These are phyloP conservation scores for Xerocomellus dryophilus DNA, from an alignment of 768 basidiomycete genomes.

Conservation along the genomic window DNA sequence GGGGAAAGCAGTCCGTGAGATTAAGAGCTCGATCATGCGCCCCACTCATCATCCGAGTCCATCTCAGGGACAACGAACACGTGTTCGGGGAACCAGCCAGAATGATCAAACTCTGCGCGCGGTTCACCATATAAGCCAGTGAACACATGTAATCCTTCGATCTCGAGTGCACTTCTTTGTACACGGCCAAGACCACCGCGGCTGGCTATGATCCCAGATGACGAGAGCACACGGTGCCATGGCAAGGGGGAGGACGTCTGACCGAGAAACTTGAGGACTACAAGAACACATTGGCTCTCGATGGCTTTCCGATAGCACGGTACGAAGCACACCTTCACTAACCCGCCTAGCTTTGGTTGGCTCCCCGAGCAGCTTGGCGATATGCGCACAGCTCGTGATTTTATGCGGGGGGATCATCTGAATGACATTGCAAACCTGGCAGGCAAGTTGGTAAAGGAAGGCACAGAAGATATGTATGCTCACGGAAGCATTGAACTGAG, in stretches of 20 bases:
- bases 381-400: slow-evolving; percentile 75
- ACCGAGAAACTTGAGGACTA: slow-evolving; percentile 71
- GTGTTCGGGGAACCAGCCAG: slow-evolving; percentile 62
- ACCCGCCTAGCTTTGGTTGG: slow-evolving; percentile 73
- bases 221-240: slow-evolving; percentile 73
- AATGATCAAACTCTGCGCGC: slow-evolving; percentile 51
- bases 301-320: neutral
- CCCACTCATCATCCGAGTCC: slow-evolving; percentile 22
- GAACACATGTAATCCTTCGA: slow-evolving; percentile 71
- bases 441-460: neutral
- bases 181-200: slow-evolving; percentile 67
- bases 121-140: slow-evolving; percentile 50
- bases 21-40: slow-evolving; percentile 7
- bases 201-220: slow-evolving; percentile 68
- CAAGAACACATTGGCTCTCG: neutral
- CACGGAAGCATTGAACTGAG: slow-evolving; percentile 22
- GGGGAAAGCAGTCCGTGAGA: no score
- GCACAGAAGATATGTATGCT: neutral
- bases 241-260: slow-evolving; percentile 62
- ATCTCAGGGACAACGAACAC: slow-evolving; percentile 3
- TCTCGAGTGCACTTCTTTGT: slow-evolving; percentile 65
- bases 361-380: slow-evolving; percentile 75
- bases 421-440: slow-evolving; percentile 65
- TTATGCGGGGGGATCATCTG: slow-evolving; percentile 61
- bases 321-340: slow-evolving; percentile 58